phyloP scores from a whole-genome alignment of 2,329 filamentous ascomycete species.

The Aureobasidium sp. region DNA sequence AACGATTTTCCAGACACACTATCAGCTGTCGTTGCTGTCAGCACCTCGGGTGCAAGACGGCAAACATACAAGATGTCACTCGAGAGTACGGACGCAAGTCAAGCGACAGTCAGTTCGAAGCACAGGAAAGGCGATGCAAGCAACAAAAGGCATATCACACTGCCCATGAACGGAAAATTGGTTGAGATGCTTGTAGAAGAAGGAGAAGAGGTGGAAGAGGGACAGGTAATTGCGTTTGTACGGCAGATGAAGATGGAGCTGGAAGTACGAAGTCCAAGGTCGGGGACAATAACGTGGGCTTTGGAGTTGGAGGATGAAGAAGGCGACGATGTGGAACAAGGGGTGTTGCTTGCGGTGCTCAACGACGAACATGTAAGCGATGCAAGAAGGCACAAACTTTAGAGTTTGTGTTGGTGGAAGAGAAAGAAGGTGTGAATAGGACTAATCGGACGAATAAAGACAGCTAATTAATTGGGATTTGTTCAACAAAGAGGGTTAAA shows the following conservation, averaged over 20 bases:
- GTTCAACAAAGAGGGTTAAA: neutral
- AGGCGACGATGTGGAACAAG: slow-evolving; percentile 42
- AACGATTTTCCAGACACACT: slow-evolving; percentile 55
- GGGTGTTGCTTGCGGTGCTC: neutral
- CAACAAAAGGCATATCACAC: slow-evolving; percentile 46
- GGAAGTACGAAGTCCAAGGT: slow-evolving; percentile 48
- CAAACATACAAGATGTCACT: slow-evolving; percentile 35
- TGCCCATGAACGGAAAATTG: slow-evolving; percentile 54
- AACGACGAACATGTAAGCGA: neutral
- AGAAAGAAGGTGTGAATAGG: too few relatives aligned
- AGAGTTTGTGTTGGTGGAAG: neutral
- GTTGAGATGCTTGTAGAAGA: slow-evolving; percentile 52
- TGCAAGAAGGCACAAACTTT: neutral
- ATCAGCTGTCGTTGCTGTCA: slow-evolving; percentile 47
- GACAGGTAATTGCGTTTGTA: slow-evolving; percentile 51
- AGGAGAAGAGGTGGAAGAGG: slow-evolving; percentile 43
- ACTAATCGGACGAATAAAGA: neutral
- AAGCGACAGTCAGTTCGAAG: slow-evolving; percentile 31
- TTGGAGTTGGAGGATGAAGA: slow-evolving; percentile 50
- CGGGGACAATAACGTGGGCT: slow-evolving; percentile 46
- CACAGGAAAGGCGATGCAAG: slow-evolving; percentile 45
- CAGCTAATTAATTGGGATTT: neutral
- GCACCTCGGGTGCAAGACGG: slow-evolving; percentile 27
- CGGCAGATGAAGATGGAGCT: slow-evolving; percentile 66
- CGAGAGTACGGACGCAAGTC: slow-evolving; percentile 37